These are phyloP conservation scores for Cutaneotrichosporon curvatum DNA, from an alignment of 1,284 basidiomycete species.

Conservation along the genomic window DNA sequence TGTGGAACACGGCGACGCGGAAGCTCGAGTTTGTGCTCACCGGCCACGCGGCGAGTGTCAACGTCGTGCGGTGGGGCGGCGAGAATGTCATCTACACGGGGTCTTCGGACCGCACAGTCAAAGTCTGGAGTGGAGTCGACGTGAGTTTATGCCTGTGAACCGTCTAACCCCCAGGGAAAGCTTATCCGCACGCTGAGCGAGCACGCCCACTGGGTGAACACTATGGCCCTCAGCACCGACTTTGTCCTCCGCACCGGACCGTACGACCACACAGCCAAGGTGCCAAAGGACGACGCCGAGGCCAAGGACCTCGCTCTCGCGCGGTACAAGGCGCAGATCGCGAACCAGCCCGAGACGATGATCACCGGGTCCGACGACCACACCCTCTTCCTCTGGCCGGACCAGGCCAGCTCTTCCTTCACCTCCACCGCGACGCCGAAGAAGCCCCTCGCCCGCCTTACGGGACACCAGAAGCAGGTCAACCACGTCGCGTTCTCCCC, in stretches of 20 bases:
- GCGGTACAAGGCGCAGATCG: slow-evolving; percentile 64
- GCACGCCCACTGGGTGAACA: slow-evolving; percentile 98
- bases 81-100: slow-evolving; percentile 88
- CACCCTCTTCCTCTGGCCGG: slow-evolving; percentile 86
- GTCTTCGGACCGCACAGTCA: slow-evolving; percentile 84
- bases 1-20: slow-evolving; percentile 76
- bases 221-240: slow-evolving; percentile 89
- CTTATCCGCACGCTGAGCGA: slow-evolving; percentile 68
- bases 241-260: slow-evolving; percentile 91
- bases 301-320: slow-evolving; percentile 66
- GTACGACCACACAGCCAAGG: slow-evolving; percentile 78
- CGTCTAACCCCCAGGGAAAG: slow-evolving; percentile 48
- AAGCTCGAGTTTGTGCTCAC: slow-evolving; percentile 78
- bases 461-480: slow-evolving; percentile 92
- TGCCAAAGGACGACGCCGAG: slow-evolving; percentile 67
- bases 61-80: slow-evolving; percentile 93
- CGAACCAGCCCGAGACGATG: slow-evolving; percentile 68
- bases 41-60: slow-evolving; percentile 89
- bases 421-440: slow-evolving; percentile 50
- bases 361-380: slow-evolving; percentile 94
- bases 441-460: slow-evolving; percentile 80
- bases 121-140: slow-evolving; percentile 82
- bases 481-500: slow-evolving; percentile 94
- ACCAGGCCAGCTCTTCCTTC: slow-evolving; percentile 50
- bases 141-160: slow-evolving; percentile 48